Evolutionary conservation across 108 stramenopile genomes (phyloP).

Genomic region (Skeletonema costatum): DNA sequence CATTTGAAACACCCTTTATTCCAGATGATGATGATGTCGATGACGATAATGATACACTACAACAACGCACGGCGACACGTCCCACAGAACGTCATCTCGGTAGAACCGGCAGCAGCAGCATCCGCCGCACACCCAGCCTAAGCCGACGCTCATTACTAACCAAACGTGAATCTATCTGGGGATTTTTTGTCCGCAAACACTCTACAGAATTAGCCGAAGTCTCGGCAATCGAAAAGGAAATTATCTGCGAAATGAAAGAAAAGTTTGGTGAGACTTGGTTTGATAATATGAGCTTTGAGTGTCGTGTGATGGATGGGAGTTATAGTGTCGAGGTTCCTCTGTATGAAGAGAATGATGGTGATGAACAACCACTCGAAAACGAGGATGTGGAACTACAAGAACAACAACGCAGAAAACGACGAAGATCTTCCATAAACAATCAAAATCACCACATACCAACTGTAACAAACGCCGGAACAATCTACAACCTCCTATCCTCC

Average conservation of each 20-base stretch:
- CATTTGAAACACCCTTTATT: too few species aligned
- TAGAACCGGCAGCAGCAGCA: not conserved
- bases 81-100: too few species aligned
- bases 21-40: too few species aligned
- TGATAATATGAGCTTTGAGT: not conserved
- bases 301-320: slow-evolving; percentile 21
- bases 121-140: not conserved
- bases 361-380: too few species aligned
- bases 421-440: not conserved
- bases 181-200: slow-evolving; percentile 7
- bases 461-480: slow-evolving; percentile 18
- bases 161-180: slow-evolving; percentile 23
- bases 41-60: too few species aligned
- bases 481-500: slow-evolving; percentile 2
- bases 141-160: not conserved
- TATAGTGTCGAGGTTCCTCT: slow-evolving; percentile 23
- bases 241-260: not conserved
- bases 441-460: slow-evolving; percentile 7
- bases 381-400: not conserved
- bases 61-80: too few species aligned
- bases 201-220: not conserved
- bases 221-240: slow-evolving; percentile 1
- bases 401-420: not conserved
- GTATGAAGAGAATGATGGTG: not conserved
- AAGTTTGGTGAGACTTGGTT: not conserved